Evolutionary conservation across 257 asterid species (phyloP).

Genomic region (Galeopsis tetrahit): DNA sequence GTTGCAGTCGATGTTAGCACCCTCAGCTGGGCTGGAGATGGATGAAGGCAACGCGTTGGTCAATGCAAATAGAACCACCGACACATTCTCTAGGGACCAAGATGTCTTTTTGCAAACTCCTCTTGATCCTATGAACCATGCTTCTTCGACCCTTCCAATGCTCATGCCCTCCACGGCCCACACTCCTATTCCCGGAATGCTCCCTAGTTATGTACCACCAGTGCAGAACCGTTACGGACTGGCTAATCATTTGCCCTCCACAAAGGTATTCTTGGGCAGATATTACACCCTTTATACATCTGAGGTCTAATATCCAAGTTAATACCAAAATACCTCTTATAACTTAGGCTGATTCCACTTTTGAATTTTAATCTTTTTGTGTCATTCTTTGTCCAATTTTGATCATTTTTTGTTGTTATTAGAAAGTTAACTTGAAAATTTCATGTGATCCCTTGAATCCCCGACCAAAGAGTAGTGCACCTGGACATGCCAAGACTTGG

Average conservation of each 20-base stretch:
- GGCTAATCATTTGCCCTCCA: constrained; percentile 62
- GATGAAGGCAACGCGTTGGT: constrained; percentile 53
- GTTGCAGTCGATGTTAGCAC: constrained; percentile 56
- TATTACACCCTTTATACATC: background rate
- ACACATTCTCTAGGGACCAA: constrained; percentile 46
- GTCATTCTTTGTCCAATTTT: background rate
- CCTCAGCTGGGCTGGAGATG: constrained; percentile 54
- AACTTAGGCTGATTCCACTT: background rate
- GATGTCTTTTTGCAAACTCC: constrained; percentile 50
- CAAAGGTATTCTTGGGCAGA: constrained; percentile 54
- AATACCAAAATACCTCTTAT: background rate
- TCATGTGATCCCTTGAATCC: background rate
- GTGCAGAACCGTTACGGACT: constrained; percentile 63
- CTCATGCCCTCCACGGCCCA: constrained; percentile 45
- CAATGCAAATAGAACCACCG: constrained; percentile 52
- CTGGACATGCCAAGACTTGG: background rate
- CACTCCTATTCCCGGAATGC: constrained; percentile 40
- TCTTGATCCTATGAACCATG: constrained; percentile 45
- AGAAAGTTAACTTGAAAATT: background rate
- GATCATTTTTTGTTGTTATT: too few species aligned
- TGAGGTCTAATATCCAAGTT: background rate
- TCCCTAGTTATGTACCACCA: constrained; percentile 50
- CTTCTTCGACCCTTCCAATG: constrained; percentile 50
- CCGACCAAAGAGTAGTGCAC: background rate
- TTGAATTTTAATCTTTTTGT: background rate